These are phyloP conservation scores for Trichosphaerium sp. DNA, from an alignment of 78 protist species.

Conservation along the genomic window DNA sequence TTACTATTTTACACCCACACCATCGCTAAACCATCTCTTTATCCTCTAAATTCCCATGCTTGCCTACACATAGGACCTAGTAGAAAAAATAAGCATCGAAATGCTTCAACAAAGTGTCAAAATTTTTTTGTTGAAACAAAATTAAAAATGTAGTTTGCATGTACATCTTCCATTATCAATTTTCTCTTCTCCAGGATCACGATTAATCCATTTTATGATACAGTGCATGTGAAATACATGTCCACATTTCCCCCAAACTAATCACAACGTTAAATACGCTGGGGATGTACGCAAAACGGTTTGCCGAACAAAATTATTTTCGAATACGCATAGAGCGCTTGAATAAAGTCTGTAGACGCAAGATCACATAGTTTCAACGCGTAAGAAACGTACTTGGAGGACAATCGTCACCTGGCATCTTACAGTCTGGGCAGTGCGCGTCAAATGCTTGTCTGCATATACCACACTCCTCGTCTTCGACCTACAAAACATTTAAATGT, in stretches of 20 bases:
- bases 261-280: not conserved
- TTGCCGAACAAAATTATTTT: no score
- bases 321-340: no score
- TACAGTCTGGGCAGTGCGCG: slow-evolving; percentile 67
- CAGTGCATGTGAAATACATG: slow-evolving; percentile 86
- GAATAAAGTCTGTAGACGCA: no score
- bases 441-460: slow-evolving; percentile 76
- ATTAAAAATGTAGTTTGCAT: not conserved
- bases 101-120: no score
- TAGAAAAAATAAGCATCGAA: not conserved
- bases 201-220: slow-evolving; percentile 70
- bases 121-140: not conserved
- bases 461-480: slow-evolving; percentile 77
- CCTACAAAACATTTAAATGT: no score
- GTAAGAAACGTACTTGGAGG: slow-evolving; percentile 49
- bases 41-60: slow-evolving; percentile 36
- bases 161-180: slow-evolving; percentile 17
- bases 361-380: not conserved
- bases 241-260: slow-evolving; percentile 66
- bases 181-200: no score
- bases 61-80: slow-evolving; percentile 38
- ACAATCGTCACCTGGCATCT: slow-evolving; percentile 85
- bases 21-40: no score
- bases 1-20: no score
- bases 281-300: not conserved